A percentile compares a stretch with the other conserved stretches of the same genome.
Conservation (phyloP, 140 eudicot genomes). For the Ambrosia hybrid region DNA sequence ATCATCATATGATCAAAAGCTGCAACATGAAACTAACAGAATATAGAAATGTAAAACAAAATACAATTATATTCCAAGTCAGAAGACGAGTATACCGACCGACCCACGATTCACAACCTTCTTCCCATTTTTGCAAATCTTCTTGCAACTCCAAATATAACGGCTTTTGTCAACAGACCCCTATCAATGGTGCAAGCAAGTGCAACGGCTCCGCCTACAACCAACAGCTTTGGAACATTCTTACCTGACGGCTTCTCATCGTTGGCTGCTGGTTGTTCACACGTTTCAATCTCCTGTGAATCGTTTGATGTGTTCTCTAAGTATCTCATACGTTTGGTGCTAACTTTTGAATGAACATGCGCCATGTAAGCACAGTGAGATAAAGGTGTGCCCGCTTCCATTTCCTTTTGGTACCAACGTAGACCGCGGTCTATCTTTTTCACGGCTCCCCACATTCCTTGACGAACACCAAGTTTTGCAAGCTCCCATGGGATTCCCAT, state of each 20-base stretch:
- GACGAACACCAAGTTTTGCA: conserved; percentile 86
- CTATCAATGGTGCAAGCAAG: conserved; percentile 86
- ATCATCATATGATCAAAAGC: conserved; percentile 35
- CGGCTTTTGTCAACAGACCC: conserved; percentile 87
- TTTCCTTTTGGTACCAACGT: conserved; percentile 72
- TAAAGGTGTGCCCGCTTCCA: conserved; percentile 50
- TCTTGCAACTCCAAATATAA: conserved; percentile 88
- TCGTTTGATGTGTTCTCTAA: conserved; percentile 35
- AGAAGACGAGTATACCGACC: conserved; percentile 21
- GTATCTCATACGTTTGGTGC: conserved; percentile 40
- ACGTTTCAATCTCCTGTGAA: conserved; percentile 35
- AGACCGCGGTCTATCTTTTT: conserved; percentile 86
- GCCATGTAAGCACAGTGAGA: conserved; percentile 76
- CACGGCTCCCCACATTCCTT: conserved; percentile 99
- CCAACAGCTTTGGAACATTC: conserved; percentile 55
- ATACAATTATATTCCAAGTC: conserved; percentile 24
- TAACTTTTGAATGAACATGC: conserved; percentile 58
- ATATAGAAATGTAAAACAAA: conserved; percentile 7
- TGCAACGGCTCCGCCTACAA: conserved; percentile 88
- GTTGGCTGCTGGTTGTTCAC: conserved; percentile 5
- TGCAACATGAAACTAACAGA: conserved; percentile 35
- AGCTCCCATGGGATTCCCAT: conserved; percentile 98
- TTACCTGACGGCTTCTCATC: conserved; percentile 62
- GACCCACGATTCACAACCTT: conserved; percentile 44
- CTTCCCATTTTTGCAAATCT: conserved; percentile 80